A percentile compares a stretch with the other conserved stretches of the same genome.
phyloP scores from a whole-genome alignment of 2,329 filamentous ascomycete species.

The Colletotrichum tabaci region DNA sequence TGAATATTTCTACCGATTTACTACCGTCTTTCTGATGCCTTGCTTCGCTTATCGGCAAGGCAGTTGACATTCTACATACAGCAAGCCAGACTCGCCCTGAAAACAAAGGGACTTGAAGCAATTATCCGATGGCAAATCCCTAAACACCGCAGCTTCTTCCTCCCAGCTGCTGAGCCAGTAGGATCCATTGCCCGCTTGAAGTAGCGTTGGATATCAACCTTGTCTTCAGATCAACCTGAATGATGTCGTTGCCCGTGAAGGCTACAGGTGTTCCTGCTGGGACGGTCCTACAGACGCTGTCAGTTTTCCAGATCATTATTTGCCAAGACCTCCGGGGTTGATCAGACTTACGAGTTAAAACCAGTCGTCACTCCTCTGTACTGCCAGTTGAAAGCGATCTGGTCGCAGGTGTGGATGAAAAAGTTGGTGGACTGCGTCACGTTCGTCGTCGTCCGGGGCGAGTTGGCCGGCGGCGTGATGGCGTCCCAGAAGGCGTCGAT shows the following conservation, averaged over 20 bases:
- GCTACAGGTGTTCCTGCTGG: conserved; percentile 13
- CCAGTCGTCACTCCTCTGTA: conserved; percentile 18
- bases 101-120: not conserved
- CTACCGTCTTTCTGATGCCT: too few species aligned
- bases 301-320: conserved; percentile 46
- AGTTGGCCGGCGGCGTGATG: not conserved
- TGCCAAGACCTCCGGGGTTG: fast-evolving
- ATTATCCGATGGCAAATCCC: too few species aligned
- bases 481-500: conserved; percentile 30
- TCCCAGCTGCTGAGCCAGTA: conserved; percentile 15
- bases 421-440: conserved; percentile 20
- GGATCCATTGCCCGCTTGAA: conserved; percentile 17
- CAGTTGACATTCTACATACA: too few species aligned
- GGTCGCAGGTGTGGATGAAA: conserved; percentile 27
- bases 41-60: too few species aligned
- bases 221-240: not conserved
- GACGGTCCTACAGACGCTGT: conserved; percentile 10
- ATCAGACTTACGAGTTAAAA: conserved; percentile 19
- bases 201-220: conserved; percentile 34
- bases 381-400: conserved; percentile 34
- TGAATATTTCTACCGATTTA: too few species aligned
- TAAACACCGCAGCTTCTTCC: conserved; percentile 7
- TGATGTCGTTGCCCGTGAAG: conserved; percentile 30
- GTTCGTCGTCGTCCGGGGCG: conserved; percentile 9
- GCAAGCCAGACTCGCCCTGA: too few species aligned